phyloP scores from a whole-genome alignment of 2,329 filamentous ascomycete species.

The Penicillium brasilianum region DNA sequence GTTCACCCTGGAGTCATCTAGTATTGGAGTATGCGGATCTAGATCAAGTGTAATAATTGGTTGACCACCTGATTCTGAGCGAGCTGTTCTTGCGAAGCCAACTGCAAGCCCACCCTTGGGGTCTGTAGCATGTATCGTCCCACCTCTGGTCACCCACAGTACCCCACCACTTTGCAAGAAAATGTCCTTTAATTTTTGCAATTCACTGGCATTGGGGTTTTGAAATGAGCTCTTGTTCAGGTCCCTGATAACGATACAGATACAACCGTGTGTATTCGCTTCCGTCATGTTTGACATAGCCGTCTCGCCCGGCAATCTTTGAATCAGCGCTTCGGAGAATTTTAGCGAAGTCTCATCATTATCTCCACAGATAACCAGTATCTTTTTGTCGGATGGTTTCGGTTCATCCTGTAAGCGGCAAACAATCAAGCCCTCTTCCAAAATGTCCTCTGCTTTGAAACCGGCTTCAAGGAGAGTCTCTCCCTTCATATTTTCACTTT shows the following conservation, averaged over 20 bases:
- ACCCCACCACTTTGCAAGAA: conserved; percentile 25
- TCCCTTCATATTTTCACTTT: neutral
- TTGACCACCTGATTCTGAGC: conserved; percentile 31
- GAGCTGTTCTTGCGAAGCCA: conserved; percentile 35
- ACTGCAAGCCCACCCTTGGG: conserved; percentile 26
- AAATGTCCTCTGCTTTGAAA: neutral
- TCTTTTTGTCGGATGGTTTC: neutral
- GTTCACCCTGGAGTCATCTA: conserved; percentile 5
- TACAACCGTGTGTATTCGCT: conserved; percentile 15
- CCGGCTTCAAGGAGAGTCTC: conserved; percentile 9
- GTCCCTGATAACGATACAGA: conserved; percentile 30
- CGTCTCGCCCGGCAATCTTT: conserved; percentile 8
- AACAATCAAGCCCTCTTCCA: neutral
- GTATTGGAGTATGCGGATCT: conserved; percentile 17
- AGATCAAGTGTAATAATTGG: conserved; percentile 34
- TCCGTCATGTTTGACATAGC: conserved; percentile 12
- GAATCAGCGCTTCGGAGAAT: conserved; percentile 4
- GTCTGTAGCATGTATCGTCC: conserved; percentile 11
- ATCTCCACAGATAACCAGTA: conserved; percentile 23
- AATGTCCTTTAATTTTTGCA: conserved; percentile 25
- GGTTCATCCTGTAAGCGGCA: neutral
- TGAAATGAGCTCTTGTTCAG: conserved; percentile 9
- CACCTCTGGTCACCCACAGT: conserved; percentile 34
- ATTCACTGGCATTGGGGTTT: neutral
- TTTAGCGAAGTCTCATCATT: neutral